Evolutionary conservation across 2,329 filamentous ascomycete genomes (phyloP).

Genomic region (Zasmidium cellare): DNA sequence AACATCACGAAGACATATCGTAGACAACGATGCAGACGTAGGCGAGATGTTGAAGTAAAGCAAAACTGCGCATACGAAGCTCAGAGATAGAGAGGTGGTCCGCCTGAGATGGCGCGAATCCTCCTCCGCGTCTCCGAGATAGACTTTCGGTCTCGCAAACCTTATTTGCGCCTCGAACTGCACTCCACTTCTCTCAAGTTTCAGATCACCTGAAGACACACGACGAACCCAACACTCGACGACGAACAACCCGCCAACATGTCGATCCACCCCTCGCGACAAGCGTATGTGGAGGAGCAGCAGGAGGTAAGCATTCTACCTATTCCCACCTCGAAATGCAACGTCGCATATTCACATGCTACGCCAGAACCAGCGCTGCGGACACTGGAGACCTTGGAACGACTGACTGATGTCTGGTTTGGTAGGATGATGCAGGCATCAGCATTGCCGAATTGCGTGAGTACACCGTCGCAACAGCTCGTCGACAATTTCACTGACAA

Average conservation of each 20-base stretch:
- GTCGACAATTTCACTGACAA: slow-evolving; percentile 1
- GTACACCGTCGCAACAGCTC: slow-evolving; percentile 36
- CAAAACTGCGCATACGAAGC: neutral
- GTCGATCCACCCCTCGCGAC: slow-evolving; percentile 72
- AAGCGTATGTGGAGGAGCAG: slow-evolving; percentile 90
- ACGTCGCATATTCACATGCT: slow-evolving; percentile 36
- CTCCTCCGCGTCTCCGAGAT: neutral
- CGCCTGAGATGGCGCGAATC: neutral
- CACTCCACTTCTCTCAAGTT: neutral
- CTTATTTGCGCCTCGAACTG: neutral
- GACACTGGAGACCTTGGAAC: slow-evolving; percentile 12
- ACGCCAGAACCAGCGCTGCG: slow-evolving; percentile 22
- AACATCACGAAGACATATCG: slow-evolving; percentile 16
- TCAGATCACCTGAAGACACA: neutral
- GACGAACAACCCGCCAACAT: slow-evolving; percentile 7
- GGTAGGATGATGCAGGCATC: slow-evolving; percentile 58
- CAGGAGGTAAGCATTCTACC: slow-evolving; percentile 57
- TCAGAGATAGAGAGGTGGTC: neutral
- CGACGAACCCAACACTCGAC: neutral
- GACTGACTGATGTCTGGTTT: slow-evolving; percentile 26
- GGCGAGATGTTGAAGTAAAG: neutral
- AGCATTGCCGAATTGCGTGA: slow-evolving; percentile 64
- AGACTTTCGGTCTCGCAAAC: neutral
- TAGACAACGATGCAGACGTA: neutral
- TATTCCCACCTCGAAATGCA: slow-evolving; percentile 9